Percentiles rank a stretch among this genome's conserved stretches.
phyloP scores from a whole-genome alignment of 202 grass and related monocot genomes.

The Hordeum pubiflorum region DNA sequence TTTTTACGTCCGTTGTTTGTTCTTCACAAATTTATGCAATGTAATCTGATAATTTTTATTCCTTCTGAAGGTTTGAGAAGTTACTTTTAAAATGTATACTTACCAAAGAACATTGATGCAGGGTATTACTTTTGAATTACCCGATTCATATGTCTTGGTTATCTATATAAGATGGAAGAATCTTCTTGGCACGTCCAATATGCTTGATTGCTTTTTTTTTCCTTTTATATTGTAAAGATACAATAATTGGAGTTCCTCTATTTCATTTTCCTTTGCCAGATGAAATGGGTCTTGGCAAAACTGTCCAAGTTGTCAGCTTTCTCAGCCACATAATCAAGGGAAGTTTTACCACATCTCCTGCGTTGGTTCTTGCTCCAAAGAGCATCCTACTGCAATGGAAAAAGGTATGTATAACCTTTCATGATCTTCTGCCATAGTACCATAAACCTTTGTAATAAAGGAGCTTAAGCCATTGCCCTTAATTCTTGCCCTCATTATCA shows the following conservation, averaged over 20 bases:
- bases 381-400: slow-evolving; percentile 80
- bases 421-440: neutral
- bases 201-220: neutral
- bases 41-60: neutral
- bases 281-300: slow-evolving; percentile 86
- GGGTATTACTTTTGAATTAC: neutral
- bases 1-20: neutral
- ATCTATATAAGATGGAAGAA: neutral
- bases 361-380: slow-evolving; percentile 58
- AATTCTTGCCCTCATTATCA: neutral
- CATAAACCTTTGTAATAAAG: neutral
- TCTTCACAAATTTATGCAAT: neutral
- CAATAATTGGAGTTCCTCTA: neutral
- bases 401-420: slow-evolving; percentile 42
- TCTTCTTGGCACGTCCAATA: neutral
- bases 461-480: neutral
- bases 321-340: slow-evolving; percentile 44
- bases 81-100: neutral
- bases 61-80: neutral
- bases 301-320: slow-evolving; percentile 69
- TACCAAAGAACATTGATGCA: neutral
- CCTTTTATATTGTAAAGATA: neutral
- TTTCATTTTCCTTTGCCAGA: slow-evolving; percentile 37
- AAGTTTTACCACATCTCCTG: slow-evolving; percentile 30
- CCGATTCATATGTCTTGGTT: neutral